A percentile compares a stretch with the other conserved stretches of the same genome.
Conservation (phyloP, 306 rosid species). For the Elaeagnus macrophylla region DNA sequence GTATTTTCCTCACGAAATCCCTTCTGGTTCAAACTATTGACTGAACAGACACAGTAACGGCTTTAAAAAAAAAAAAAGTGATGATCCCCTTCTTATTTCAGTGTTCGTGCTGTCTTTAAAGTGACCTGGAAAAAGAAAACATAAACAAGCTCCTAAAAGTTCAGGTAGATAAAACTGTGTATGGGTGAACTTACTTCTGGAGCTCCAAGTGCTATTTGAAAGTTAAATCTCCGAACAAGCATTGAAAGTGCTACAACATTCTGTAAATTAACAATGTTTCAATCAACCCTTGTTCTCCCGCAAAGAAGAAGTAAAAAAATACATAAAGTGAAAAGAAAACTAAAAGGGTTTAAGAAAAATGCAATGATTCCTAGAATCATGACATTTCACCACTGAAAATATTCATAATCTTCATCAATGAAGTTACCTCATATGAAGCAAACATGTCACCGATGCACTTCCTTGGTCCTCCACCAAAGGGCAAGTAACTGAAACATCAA, state of each 20-base stretch:
- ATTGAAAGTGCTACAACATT: constrained; percentile 77
- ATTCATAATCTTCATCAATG: not conserved
- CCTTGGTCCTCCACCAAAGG: constrained; percentile 95
- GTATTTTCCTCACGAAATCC: too few relatives aligned
- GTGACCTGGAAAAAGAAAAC: too few relatives aligned
- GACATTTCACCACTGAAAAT: not conserved
- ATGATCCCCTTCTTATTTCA: too few relatives aligned
- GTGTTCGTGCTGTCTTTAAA: too few relatives aligned
- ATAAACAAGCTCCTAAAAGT: not conserved
- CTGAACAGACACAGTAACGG: too few relatives aligned
- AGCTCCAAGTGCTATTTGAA: constrained; percentile 79
- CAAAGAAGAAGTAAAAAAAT: constrained; percentile 1
- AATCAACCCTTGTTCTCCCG: constrained; percentile 9
- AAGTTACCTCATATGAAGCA: constrained; percentile 79
- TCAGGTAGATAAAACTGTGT: not conserved
- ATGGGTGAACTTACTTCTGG: constrained; percentile 52
- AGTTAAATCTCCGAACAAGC: constrained; percentile 83
- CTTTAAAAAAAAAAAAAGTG: too few relatives aligned
- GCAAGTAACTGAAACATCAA: constrained; percentile 60
- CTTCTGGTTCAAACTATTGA: too few relatives aligned
- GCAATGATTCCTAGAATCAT: not conserved
- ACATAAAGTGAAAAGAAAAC: not conserved
- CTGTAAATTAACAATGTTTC: constrained; percentile 35
- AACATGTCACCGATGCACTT: constrained; percentile 91
- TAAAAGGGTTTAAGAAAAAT: not conserved